Evolutionary conservation across 306 rosid species (phyloP).

Genomic region (Dryas octopetala): DNA sequence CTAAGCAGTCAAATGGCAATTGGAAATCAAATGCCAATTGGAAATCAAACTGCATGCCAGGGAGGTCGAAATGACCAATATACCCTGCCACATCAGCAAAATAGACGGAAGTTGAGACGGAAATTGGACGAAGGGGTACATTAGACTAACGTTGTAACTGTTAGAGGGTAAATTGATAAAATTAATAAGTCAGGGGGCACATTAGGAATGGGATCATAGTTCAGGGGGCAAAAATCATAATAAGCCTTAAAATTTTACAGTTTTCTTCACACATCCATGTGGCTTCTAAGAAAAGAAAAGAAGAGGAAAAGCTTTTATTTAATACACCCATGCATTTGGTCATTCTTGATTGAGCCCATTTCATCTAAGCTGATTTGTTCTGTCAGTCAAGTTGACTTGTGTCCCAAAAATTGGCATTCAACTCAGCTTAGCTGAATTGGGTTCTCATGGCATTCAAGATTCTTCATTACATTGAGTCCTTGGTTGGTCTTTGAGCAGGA

Average conservation of each 20-base stretch:
- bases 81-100: too few relatives aligned
- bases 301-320: neutral
- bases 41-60: too few relatives aligned
- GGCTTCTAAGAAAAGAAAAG: neutral
- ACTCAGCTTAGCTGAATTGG: neutral
- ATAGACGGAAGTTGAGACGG: too few relatives aligned
- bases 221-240: too few relatives aligned
- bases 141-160: too few relatives aligned
- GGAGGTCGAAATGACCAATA: too few relatives aligned
- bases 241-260: neutral
- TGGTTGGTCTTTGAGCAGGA: conserved; percentile 2
- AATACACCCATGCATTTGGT: conserved; percentile 1
- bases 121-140: too few relatives aligned
- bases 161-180: too few relatives aligned
- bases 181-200: too few relatives aligned
- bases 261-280: neutral
- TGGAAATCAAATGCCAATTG: too few relatives aligned
- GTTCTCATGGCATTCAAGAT: neutral
- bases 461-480: neutral
- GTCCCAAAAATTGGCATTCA: neutral
- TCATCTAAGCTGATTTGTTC: neutral
- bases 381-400: neutral
- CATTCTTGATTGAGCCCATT: neutral
- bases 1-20: too few relatives aligned
- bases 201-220: too few relatives aligned